Evolutionary conservation across 2,329 filamentous ascomycete species (phyloP).

Genomic region (Alternaria solani): DNA sequence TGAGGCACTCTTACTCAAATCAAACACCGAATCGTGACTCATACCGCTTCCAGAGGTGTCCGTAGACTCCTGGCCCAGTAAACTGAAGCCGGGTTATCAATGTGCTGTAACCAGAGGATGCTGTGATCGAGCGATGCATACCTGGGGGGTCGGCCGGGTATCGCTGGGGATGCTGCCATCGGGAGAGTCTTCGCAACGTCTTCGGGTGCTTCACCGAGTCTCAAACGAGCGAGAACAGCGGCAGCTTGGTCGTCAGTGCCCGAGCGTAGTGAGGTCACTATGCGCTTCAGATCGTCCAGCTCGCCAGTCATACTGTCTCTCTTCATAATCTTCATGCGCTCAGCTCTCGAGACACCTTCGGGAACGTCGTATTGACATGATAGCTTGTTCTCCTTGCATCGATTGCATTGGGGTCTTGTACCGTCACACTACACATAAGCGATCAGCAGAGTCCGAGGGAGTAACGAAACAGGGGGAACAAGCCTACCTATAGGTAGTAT

Average conservation of each 20-base stretch:
- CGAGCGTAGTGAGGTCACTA: conserved; percentile 28
- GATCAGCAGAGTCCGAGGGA: conserved; percentile 1
- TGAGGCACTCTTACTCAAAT: conserved; percentile 8
- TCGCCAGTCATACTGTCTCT: conserved; percentile 27
- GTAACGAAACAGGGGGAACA: not conserved
- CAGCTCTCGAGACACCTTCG: conserved; percentile 34
- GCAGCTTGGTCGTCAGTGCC: conserved; percentile 32
- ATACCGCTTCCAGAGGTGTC: conserved; percentile 22
- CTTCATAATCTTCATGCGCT: conserved; percentile 37
- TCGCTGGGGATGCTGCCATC: conserved; percentile 11
- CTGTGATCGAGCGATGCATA: conserved; percentile 17
- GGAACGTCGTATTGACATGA: conserved; percentile 36
- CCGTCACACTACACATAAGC: conserved; percentile 32
- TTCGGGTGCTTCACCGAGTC: conserved; percentile 31
- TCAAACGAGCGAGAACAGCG: conserved; percentile 27
- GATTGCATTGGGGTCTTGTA: conserved; percentile 29
- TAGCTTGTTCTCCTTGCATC: conserved; percentile 30
- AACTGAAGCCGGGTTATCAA: conserved; percentile 27
- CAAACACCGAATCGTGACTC: conserved; percentile 22
- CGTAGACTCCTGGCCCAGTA: conserved; percentile 29
- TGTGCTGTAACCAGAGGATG: conserved; percentile 12
- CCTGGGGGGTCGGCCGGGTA: conserved; percentile 25
- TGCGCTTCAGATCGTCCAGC: conserved; percentile 33
- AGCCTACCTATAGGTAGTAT: conserved; percentile 16
- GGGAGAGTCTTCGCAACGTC: conserved; percentile 31